These are phyloP conservation scores for Saccharomyces paradoxus DNA, from an alignment of 805 yeast genomes.

Conservation along the genomic window DNA sequence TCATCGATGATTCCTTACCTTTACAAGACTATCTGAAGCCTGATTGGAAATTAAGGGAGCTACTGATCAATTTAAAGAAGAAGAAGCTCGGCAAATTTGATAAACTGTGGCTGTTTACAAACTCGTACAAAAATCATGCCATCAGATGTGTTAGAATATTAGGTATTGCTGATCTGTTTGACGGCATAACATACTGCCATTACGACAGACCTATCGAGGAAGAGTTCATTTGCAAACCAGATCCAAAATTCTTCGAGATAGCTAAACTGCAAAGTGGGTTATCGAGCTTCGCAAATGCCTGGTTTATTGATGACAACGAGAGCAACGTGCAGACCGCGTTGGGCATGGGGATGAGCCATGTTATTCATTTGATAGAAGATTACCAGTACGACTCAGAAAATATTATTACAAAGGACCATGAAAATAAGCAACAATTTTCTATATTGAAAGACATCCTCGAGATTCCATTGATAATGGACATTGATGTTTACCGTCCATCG, in stretches of 20 bases:
- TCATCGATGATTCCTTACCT: constrained; percentile 90
- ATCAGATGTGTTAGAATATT: constrained; percentile 66
- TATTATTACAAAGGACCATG: neutral
- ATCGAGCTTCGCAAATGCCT: constrained; percentile 36
- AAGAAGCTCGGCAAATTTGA: constrained; percentile 43
- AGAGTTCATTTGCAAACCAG: constrained; percentile 76
- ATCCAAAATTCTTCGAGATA: constrained; percentile 49
- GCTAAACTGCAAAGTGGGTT: constrained; percentile 48
- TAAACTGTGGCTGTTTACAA: constrained; percentile 85
- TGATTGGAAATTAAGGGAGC: constrained; percentile 43
- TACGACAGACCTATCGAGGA: constrained; percentile 39
- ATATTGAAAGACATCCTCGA: neutral
- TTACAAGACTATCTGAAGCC: constrained; percentile 69
- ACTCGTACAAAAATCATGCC: constrained; percentile 90
- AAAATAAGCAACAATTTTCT: neutral
- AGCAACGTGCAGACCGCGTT: constrained; percentile 66
- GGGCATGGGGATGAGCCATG: constrained; percentile 56
- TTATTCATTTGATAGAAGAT: constrained; percentile 63
- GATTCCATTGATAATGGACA: neutral
- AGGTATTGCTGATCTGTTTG: constrained; percentile 88
- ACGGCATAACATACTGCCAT: constrained; percentile 90
- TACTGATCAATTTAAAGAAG: constrained; percentile 38
- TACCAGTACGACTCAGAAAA: neutral
- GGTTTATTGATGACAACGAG: constrained; percentile 77
- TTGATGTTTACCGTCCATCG: neutral